Percentiles rank a stretch among this genome's conserved stretches.
Conservation (phyloP, 306 rosid species). For the Canavalia ensiformis region DNA sequence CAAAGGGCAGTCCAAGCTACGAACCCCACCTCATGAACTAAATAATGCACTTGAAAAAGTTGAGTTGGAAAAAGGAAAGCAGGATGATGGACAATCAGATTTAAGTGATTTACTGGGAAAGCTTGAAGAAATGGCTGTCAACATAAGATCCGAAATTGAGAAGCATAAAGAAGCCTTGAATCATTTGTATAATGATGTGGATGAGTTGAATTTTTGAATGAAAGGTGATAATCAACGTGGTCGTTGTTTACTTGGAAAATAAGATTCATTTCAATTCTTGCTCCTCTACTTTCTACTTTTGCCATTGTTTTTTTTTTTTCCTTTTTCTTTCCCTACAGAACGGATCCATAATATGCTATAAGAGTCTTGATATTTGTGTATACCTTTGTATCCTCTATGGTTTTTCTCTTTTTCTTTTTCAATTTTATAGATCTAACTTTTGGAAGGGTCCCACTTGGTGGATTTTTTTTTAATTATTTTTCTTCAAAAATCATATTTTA, state of each 20-base stretch:
- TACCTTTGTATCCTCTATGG: no score
- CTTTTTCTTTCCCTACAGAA: neutral
- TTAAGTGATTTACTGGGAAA: slow-evolving; percentile 85
- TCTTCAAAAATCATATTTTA: no score
- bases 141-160: slow-evolving; percentile 93
- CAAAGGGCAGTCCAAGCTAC: slow-evolving; percentile 63
- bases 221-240: slow-evolving; percentile 77
- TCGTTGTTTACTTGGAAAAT: slow-evolving; percentile 83
- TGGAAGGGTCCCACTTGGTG: no score
- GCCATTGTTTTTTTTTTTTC: neutral
- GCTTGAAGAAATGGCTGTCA: slow-evolving; percentile 92
- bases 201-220: slow-evolving; percentile 69
- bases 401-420: no score
- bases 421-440: no score
- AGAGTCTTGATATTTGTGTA: no score
- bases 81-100: slow-evolving; percentile 87
- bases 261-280: slow-evolving; percentile 44
- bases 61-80: slow-evolving; percentile 87
- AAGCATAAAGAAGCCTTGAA: slow-evolving; percentile 72
- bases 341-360: slow-evolving; percentile 28
- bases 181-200: slow-evolving; percentile 66
- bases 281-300: neutral
- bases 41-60: slow-evolving; percentile 75
- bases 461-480: no score
- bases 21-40: slow-evolving; percentile 65